Evolutionary conservation across 2,329 filamentous ascomycete genomes (phyloP).

Genomic region (Fusarium setosum): DNA sequence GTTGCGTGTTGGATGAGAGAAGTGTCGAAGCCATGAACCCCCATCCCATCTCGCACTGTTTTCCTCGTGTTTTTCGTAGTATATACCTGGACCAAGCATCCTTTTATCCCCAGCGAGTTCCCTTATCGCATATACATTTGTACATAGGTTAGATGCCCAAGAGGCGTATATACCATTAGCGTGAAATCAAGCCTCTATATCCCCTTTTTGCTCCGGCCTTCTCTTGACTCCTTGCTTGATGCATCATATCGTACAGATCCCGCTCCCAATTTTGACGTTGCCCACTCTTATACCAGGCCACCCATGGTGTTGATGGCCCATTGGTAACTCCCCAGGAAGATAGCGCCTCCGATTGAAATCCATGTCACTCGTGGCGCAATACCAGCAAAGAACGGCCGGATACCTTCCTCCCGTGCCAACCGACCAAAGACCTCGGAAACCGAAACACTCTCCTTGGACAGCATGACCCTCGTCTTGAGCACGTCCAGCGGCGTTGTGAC

Average conservation of each 20-base stretch:
- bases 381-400: constrained; percentile 78
- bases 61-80: constrained; percentile 10
- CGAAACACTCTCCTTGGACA: constrained; percentile 76
- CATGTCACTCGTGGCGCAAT: constrained; percentile 87
- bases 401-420: constrained; percentile 73
- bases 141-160: constrained; percentile 38
- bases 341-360: constrained; percentile 94
- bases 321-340: constrained; percentile 95
- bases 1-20: constrained; percentile 2
- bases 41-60: neutral
- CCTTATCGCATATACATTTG: constrained; percentile 38
- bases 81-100: constrained; percentile 20
- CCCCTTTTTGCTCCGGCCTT: constrained; percentile 8
- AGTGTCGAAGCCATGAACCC: neutral
- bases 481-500: constrained; percentile 95
- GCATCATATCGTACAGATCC: constrained; percentile 33
- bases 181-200: constrained; percentile 33
- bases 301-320: constrained; percentile 82
- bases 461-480: constrained; percentile 96
- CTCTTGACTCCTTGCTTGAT: constrained; percentile 25
- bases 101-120: constrained; percentile 24
- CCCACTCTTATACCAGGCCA: constrained; percentile 17
- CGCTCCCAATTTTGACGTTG: constrained; percentile 4
- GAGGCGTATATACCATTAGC: constrained; percentile 39
- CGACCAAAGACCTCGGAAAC: constrained; percentile 69